A percentile compares a stretch with the other conserved stretches of the same genome.
Evolutionary conservation across 2,329 filamentous ascomycete genomes (phyloP).

Genomic region (Phialophora expanda): DNA sequence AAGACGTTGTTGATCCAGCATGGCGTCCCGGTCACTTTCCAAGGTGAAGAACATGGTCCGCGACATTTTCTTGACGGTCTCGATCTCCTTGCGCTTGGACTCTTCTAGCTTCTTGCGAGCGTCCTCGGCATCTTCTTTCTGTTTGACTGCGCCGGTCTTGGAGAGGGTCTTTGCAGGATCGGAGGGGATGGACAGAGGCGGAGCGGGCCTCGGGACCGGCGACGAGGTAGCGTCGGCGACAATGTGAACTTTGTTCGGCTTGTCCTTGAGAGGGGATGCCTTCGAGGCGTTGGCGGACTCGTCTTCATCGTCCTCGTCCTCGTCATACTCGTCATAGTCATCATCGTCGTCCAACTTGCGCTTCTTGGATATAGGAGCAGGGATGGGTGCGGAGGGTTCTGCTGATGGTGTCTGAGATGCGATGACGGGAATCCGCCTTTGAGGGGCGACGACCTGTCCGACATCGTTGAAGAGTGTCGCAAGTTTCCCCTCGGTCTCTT

Average conservation of each 20-base stretch:
- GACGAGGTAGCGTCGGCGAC: constrained; percentile 50
- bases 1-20: constrained; percentile 95
- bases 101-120: constrained; percentile 92
- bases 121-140: constrained; percentile 76
- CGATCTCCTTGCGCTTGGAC: constrained; percentile 86
- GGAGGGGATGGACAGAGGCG: constrained; percentile 50
- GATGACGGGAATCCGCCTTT: constrained; percentile 58
- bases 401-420: constrained; percentile 54
- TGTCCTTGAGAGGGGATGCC: constrained; percentile 57
- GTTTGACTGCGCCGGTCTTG: constrained; percentile 65
- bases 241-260: constrained; percentile 47
- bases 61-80: constrained; percentile 86
- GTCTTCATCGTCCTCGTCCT: constrained; percentile 71
- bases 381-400: constrained; percentile 55
- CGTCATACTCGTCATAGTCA: constrained; percentile 84
- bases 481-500: constrained; percentile 76
- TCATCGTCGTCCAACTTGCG: constrained; percentile 74
- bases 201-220: constrained; percentile 53
- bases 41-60: constrained; percentile 93
- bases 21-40: constrained; percentile 92
- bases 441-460: constrained; percentile 40
- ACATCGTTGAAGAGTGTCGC: constrained; percentile 70
- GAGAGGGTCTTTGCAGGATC: constrained; percentile 56
- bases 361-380: constrained; percentile 65
- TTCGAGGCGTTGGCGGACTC: constrained; percentile 58